Evolutionary conservation across 139 green algal species (phyloP).

Genomic region (Chlorella ohadii): DNA sequence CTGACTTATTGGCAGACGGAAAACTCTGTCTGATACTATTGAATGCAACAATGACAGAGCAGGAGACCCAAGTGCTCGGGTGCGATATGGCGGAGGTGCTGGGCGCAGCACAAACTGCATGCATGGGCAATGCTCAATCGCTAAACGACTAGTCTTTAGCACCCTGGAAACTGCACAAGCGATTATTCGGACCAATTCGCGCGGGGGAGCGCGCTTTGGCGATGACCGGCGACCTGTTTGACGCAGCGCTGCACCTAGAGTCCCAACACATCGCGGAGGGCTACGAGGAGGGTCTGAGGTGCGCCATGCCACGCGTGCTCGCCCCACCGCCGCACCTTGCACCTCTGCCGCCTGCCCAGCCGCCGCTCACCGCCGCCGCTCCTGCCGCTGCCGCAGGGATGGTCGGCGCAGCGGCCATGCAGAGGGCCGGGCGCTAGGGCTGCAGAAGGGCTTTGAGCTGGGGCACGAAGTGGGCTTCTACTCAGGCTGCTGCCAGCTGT

Average conservation of each 20-base stretch:
- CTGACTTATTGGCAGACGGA: no score
- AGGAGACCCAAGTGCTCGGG: no score
- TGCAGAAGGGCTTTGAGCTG: slow-evolving; percentile 83
- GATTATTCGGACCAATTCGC: no score
- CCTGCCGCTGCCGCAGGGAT: slow-evolving; percentile 45
- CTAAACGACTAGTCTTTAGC: no score
- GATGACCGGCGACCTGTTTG: slow-evolving; percentile 53
- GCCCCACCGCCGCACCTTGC: not conserved
- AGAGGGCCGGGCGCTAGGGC: slow-evolving; percentile 71
- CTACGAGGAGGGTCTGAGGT: slow-evolving; percentile 47
- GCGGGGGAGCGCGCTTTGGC: no score
- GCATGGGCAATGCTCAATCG: no score
- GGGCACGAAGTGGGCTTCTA: slow-evolving; percentile 83
- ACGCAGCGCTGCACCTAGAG: slow-evolving; percentile 49
- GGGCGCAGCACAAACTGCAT: no score
- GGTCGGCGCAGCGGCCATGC: slow-evolving; percentile 50
- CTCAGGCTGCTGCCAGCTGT: slow-evolving; percentile 58
- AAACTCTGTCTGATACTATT: no score
- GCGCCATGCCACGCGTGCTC: not conserved
- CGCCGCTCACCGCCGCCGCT: not conserved
- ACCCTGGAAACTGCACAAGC: no score
- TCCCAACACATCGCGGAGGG: slow-evolving; percentile 57
- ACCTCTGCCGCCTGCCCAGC: not conserved
- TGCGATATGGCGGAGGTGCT: no score
- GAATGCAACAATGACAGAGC: no score